Percentiles rank a stretch among this genome's conserved stretches.
Conservation (phyloP, 2,329 filamentous ascomycete genomes). For the Fusarium goolgardi region DNA sequence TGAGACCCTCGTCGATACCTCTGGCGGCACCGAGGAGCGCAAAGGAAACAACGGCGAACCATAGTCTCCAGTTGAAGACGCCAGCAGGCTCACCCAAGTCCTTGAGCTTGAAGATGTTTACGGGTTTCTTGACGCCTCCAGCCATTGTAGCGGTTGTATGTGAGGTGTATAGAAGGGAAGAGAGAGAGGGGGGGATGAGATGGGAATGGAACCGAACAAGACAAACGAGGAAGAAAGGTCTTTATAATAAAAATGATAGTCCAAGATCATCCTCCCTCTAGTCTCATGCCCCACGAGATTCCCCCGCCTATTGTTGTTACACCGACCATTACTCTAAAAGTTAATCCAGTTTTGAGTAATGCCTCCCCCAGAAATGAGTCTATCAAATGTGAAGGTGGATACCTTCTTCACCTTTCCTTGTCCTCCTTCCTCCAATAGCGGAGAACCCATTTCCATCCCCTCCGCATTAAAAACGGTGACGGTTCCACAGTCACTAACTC, state of each 20-base stretch:
- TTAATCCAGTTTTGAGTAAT: background rate
- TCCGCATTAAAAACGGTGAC: slow-evolving; percentile 10
- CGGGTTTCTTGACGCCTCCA: slow-evolving; percentile 65
- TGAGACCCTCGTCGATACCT: slow-evolving; percentile 84
- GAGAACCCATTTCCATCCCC: slow-evolving; percentile 22
- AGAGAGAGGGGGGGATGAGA: background rate
- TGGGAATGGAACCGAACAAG: background rate
- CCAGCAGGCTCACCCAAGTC: slow-evolving; percentile 74
- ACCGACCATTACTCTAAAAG: slow-evolving; percentile 14
- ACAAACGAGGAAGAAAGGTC: background rate
- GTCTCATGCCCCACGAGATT: slow-evolving; percentile 6
- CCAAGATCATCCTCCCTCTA: too few species aligned
- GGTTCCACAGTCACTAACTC: background rate
- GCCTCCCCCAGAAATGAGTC: background rate
- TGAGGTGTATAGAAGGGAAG: background rate
- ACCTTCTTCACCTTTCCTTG: background rate
- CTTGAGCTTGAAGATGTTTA: slow-evolving; percentile 73
- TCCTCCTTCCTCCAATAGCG: slow-evolving; percentile 27
- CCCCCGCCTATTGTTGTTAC: slow-evolving; percentile 6
- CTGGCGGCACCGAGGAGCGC: slow-evolving; percentile 81
- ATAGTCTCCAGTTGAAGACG: slow-evolving; percentile 81
- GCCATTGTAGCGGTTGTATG: slow-evolving; percentile 54
- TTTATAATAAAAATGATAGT: slow-evolving; percentile 13
- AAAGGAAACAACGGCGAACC: slow-evolving; percentile 80
- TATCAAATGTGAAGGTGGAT: background rate